Conservation (phyloP, 2,329 filamentous ascomycete species). For the Alternaria sp. region DNA sequence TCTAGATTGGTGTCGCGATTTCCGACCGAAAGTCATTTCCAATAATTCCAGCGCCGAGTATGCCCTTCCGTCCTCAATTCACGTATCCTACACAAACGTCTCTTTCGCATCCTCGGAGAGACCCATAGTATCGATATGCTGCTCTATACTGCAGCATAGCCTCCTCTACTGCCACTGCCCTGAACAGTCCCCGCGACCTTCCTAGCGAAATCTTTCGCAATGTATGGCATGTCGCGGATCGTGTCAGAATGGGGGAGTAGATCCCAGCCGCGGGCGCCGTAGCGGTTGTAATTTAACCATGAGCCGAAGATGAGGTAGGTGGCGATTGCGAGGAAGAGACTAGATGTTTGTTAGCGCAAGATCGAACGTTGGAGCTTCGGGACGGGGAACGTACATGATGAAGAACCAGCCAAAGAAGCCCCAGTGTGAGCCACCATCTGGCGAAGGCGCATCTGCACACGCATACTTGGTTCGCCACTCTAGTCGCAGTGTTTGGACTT, state of each 20-base stretch:
- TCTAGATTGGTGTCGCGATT: background rate
- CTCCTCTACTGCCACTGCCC: constrained; percentile 82
- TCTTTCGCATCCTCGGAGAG: background rate
- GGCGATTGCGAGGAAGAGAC: constrained; percentile 83
- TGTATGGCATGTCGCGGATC: constrained; percentile 89
- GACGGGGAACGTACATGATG: constrained; percentile 72
- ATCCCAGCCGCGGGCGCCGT: constrained; percentile 94
- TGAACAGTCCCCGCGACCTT: constrained; percentile 84
- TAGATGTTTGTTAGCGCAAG: constrained; percentile 49
- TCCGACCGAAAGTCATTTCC: background rate
- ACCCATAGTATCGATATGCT: background rate
- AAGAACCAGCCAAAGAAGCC: constrained; percentile 98
- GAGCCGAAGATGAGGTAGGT: constrained; percentile 96
- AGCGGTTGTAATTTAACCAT: constrained; percentile 98
- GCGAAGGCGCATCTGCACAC: constrained; percentile 63
- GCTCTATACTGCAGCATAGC: constrained; percentile 85
- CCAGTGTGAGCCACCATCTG: constrained; percentile 70
- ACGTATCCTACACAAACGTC: background rate
- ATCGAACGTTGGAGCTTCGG: background rate
- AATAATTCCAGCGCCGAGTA: background rate
- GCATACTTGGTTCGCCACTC: constrained; percentile 90
- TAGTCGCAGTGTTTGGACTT: constrained; percentile 71
- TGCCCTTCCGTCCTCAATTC: background rate
- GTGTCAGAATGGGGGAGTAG: constrained; percentile 91
- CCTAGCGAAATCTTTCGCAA: constrained; percentile 86